These are phyloP conservation scores for Paramecium tetraurelia DNA, from an alignment of 73 alveolate genomes.

Conservation along the genomic window DNA sequence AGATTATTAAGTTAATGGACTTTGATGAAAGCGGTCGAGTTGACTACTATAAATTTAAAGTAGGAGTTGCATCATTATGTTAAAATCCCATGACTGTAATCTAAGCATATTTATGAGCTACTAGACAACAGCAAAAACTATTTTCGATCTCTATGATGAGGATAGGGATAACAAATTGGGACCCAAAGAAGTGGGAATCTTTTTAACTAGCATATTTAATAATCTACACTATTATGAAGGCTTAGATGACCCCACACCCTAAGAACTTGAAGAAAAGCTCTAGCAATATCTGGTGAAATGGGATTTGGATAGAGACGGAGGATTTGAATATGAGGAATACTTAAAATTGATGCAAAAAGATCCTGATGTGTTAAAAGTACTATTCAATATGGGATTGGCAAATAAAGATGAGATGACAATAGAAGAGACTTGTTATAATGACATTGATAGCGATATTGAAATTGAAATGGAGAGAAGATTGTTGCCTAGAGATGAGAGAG, in stretches of 20 bases:
- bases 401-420: conserved; percentile 58
- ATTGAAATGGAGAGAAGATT: conserved; percentile 59
- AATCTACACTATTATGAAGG: conserved; percentile 46
- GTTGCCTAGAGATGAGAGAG: conserved; percentile 61
- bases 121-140: conserved; percentile 31
- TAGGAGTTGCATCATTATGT: conserved; percentile 53
- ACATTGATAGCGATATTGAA: conserved; percentile 55
- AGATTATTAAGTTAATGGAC: conserved; percentile 44
- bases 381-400: conserved; percentile 46
- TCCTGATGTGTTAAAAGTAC: conserved; percentile 42
- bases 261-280: conserved; percentile 34
- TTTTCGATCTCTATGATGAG: conserved; percentile 38
- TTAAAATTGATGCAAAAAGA: conserved; percentile 38
- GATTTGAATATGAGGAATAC: conserved; percentile 34
- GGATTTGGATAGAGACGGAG: conserved; percentile 60
- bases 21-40: conserved; percentile 31
- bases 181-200: conserved; percentile 29
- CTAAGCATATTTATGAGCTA: neutral
- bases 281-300: conserved; percentile 22
- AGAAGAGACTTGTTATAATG: conserved; percentile 59
- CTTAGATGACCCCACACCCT: neutral
- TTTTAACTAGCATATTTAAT: conserved; percentile 1
- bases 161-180: conserved; percentile 20
- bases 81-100: conserved; percentile 39
- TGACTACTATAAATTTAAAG: conserved; percentile 25